phyloP scores from a whole-genome alignment of 2,329 filamentous ascomycete genomes.

The Domatiomyces catenatus region DNA sequence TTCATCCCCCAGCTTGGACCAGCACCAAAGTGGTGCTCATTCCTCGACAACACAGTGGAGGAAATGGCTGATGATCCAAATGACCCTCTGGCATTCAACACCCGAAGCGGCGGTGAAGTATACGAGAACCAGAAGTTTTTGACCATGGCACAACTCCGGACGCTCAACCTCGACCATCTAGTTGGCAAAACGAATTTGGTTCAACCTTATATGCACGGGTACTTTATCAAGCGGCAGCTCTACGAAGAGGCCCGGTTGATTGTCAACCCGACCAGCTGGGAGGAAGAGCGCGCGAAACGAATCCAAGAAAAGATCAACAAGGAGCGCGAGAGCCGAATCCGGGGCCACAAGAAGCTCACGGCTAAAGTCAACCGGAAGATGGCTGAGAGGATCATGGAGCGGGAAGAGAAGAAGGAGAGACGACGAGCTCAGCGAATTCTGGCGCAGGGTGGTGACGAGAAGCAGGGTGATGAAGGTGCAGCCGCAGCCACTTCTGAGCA shows the following conservation, averaged over 20 bases:
- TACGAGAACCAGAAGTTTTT: constrained; percentile 99
- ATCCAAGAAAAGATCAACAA: constrained; percentile 94
- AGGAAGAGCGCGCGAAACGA: constrained; percentile 79
- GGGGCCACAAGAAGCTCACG: constrained; percentile 78
- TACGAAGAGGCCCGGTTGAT: constrained; percentile 93
- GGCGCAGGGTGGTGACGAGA: constrained; percentile 42
- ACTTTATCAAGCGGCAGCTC: constrained; percentile 86
- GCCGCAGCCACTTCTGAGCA: neutral
- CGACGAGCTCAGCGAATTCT: constrained; percentile 32
- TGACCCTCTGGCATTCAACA: constrained; percentile 41
- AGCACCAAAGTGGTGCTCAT: constrained; percentile 87
- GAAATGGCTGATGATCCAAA: constrained; percentile 81
- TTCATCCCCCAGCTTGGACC: constrained; percentile 88
- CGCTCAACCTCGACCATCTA: constrained; percentile 73
- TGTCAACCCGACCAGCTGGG: constrained; percentile 82
- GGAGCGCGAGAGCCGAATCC: constrained; percentile 84
- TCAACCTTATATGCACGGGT: constrained; percentile 96
- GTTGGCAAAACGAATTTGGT: constrained; percentile 80
- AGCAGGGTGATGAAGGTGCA: constrained; percentile 19
- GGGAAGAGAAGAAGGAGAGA: constrained; percentile 41
- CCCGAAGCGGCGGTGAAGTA: constrained; percentile 49
- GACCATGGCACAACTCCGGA: constrained; percentile 69
- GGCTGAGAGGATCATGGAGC: constrained; percentile 46
- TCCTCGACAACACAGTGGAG: constrained; percentile 93
- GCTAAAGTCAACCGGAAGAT: constrained; percentile 71